A percentile compares a stretch with the other conserved stretches of the same genome.
phyloP scores from a whole-genome alignment of 2,329 filamentous ascomycete genomes.

The Plectosphaerella plurivora region DNA sequence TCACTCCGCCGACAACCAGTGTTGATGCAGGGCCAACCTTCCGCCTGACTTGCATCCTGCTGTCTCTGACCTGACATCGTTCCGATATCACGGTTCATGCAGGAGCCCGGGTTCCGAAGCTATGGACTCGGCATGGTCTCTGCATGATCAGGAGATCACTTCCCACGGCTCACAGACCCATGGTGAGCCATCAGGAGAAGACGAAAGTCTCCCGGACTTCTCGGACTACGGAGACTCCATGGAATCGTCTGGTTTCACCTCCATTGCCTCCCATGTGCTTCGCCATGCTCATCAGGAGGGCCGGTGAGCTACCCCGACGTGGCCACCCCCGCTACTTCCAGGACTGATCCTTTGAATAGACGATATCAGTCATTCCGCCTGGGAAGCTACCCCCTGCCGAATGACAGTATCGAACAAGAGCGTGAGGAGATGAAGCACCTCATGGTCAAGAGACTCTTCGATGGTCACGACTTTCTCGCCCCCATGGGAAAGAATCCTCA shows the following conservation, averaged over 20 bases:
- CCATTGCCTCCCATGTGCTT: constrained; percentile 20
- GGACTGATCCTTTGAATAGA: constrained; percentile 19
- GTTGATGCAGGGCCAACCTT: no score
- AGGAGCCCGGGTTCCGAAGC: not conserved
- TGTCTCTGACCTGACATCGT: no score
- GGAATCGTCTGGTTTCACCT: constrained; percentile 34
- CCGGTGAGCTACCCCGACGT: constrained; percentile 5
- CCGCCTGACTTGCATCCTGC: no score
- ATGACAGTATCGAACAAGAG: constrained; percentile 45
- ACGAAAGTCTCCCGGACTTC: constrained; percentile 19
- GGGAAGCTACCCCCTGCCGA: constrained; percentile 46
- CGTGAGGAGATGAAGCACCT: constrained; percentile 45
- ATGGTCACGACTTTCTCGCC: constrained; percentile 34
- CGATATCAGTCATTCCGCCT: constrained; percentile 44
- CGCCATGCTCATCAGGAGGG: constrained; percentile 11
- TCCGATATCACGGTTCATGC: no score
- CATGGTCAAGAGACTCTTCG: constrained; percentile 41
- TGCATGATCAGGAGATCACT: not conserved
- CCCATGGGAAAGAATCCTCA: constrained; percentile 40
- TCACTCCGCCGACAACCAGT: no score
- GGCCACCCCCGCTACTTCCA: not conserved
- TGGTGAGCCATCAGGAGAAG: not conserved
- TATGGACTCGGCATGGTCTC: not conserved
- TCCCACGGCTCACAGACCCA: no score
- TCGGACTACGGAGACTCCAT: constrained; percentile 35